Evolutionary conservation across 2,329 filamentous ascomycete species (phyloP).

Genomic region (Diaporthe sp.): DNA sequence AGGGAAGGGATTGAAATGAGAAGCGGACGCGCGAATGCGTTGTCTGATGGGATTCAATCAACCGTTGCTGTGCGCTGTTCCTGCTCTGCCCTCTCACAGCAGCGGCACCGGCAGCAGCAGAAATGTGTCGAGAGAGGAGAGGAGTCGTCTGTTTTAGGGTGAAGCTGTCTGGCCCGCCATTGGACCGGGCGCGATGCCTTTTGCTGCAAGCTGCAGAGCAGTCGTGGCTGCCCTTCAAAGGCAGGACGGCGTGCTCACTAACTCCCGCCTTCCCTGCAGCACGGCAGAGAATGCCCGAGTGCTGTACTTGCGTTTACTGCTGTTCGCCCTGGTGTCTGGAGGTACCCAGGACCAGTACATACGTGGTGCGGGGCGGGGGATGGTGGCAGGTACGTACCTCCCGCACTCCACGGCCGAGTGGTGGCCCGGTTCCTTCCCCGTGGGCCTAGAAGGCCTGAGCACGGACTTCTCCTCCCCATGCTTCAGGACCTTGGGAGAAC

Average conservation of each 20-base stretch:
- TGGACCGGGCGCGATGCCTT: constrained; percentile 37
- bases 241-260: constrained; percentile 29
- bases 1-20: constrained; percentile 17
- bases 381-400: background rate
- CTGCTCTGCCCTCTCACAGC: constrained; percentile 25
- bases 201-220: constrained; percentile 42
- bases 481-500: constrained; percentile 3
- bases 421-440: constrained; percentile 1
- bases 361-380: constrained; percentile 5
- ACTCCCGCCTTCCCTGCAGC: constrained; percentile 21
- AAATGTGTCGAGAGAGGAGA: constrained; percentile 34
- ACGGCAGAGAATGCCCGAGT: background rate
- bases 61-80: constrained; percentile 21
- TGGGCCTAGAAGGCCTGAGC: constrained; percentile 23
- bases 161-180: constrained; percentile 32
- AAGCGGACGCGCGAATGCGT: constrained; percentile 24
- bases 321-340: background rate
- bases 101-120: constrained; percentile 11
- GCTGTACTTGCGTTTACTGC: background rate
- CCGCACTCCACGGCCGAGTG: background rate
- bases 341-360: background rate
- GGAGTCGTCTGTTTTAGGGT: constrained; percentile 35
- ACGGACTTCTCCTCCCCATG: background rate
- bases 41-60: constrained; percentile 20
- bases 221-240: constrained; percentile 43